Base-by-base conservation (phyloP, 495 filamentous ascomycete species). In the Xylaria scruposa region DNA sequence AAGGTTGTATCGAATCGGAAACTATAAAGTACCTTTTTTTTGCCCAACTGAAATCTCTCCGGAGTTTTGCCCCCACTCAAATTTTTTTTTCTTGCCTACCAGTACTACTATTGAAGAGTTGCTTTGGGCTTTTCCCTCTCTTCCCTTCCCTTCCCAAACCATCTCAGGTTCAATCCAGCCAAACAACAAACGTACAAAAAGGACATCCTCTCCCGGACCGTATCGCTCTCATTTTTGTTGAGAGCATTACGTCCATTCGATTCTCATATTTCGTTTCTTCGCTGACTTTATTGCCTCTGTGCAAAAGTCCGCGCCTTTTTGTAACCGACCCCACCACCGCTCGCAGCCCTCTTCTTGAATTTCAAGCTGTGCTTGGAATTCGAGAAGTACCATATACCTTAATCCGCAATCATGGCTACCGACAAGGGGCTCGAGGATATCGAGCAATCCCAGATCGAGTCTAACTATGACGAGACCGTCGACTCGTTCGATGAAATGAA, bases 391-490 rank as follows among this genome's bases (percentile, higher is more conserved):
- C 81, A 78, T 77, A 75, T 73, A 81, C 80, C 76, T 36, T 67
- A 78, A 86, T 85, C 83, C 89, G 90, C 93, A 95, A 98, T 91
- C 88, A 98, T 98, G 95, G 94, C 94, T 92, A 88, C 87, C 78
- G 92, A 94, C 76, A 97, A 97, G 88, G 95, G 95, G 83, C 93
- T 98, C 85, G 95, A 98, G 89, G 95, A 98, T 80, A 89, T 98
- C 84, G 54, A 72, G 81, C 78, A 85, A 97, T 97, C 93, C 81
- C 93, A 95, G 87, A 98, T 99, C 88, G 96, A 98, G 87, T 97
- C 95, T 79, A 99, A 98, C 93, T 99, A 99, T 86, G 96, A 99
- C 90, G 97, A 99, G 90, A 93, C 95, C 78, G 96, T 95, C 83
- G 96, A 99, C 85, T 97, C 94, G 70, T 99, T 99, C 84, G 96